Evolutionary conservation across 768 basidiomycete species (phyloP).

Genomic region (Leccinum rimulosum): DNA sequence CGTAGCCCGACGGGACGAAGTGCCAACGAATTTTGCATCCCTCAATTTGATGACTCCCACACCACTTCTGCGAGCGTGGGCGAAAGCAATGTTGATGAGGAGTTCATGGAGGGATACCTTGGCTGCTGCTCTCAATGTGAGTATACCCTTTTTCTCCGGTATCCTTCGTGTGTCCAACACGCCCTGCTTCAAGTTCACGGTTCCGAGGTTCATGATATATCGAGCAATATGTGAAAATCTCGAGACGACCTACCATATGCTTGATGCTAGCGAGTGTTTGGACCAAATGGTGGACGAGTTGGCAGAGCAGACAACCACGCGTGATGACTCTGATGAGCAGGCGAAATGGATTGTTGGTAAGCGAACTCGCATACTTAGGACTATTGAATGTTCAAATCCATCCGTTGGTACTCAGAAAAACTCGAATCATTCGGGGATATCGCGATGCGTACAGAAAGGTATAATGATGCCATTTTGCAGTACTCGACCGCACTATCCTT

Average conservation of each 20-base stretch:
- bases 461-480: neutral
- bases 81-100: neutral
- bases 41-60: neutral
- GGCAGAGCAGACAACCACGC: neutral
- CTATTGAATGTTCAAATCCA: too few species aligned
- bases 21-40: neutral
- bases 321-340: neutral
- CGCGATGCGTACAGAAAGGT: neutral
- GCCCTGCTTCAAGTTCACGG: neutral
- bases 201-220: neutral
- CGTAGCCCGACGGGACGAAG: neutral
- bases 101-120: neutral
- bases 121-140: neutral
- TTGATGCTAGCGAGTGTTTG: neutral
- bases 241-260: neutral
- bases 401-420: neutral
- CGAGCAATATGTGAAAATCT: neutral
- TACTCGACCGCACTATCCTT: slow-evolving; percentile 1
- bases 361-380: neutral
- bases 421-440: neutral
- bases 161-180: neutral
- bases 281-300: neutral
- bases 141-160: neutral
- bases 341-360: neutral
- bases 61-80: neutral